A percentile compares a stretch with the other conserved stretches of the same genome.
These are phyloP conservation scores for Sarocladium strictum DNA, from an alignment of 2,329 filamentous ascomycete species.

Conservation along the genomic window DNA sequence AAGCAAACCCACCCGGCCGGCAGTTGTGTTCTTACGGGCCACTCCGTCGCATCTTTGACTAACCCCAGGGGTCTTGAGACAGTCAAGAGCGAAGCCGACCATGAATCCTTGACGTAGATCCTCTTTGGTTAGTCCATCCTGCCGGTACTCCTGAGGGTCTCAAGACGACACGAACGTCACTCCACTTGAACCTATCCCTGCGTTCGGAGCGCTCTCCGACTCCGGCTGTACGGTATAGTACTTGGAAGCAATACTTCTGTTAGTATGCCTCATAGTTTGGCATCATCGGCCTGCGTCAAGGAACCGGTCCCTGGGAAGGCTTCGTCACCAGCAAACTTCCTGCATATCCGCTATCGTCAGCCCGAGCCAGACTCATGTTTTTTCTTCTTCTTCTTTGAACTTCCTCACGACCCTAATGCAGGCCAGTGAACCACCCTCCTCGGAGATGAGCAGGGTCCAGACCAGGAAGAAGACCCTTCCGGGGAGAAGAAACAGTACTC, in stretches of 20 bases:
- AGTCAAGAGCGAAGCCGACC: background rate
- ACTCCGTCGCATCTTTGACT: background rate
- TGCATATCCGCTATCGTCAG: constrained; percentile 13
- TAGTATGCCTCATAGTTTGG: constrained; percentile 22
- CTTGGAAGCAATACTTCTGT: background rate
- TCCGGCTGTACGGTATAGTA: background rate
- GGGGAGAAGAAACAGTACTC: constrained; percentile 24
- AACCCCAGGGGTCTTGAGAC: background rate
- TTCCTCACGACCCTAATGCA: background rate
- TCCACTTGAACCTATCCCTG: background rate
- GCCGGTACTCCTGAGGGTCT: background rate
- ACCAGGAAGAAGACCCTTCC: constrained; percentile 8
- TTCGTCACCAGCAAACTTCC: constrained; percentile 51
- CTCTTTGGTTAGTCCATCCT: background rate
- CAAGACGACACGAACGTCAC: background rate
- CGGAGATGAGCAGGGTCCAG: constrained; percentile 1
- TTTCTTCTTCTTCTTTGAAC: background rate
- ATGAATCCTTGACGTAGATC: background rate
- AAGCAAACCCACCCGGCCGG: background rate
- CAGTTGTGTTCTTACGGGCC: background rate
- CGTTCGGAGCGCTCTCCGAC: background rate
- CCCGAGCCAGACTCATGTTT: background rate
- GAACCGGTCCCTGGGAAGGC: constrained; percentile 39
- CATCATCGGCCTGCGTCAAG: constrained; percentile 23
- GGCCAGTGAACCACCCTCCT: background rate